A percentile compares a stretch with the other conserved stretches of the same genome.
phyloP scores from a whole-genome alignment of 148 eudicot genomes.

The Chenopodium berlandieri region DNA sequence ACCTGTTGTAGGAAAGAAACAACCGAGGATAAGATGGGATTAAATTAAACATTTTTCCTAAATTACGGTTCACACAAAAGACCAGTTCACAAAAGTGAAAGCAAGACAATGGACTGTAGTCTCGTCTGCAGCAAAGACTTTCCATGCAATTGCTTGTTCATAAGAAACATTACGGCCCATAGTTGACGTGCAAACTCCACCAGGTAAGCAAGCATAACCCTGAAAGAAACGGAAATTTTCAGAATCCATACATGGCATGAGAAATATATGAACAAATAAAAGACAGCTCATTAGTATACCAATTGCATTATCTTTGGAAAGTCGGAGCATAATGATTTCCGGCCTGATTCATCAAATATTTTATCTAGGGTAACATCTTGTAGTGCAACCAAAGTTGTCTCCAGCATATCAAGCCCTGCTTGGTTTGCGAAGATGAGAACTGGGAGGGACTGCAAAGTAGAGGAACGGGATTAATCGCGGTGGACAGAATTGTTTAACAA shows the following conservation, averaged over 20 bases:
- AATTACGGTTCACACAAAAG: constrained; percentile 50
- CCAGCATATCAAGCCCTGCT: constrained; percentile 96
- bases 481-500: not conserved
- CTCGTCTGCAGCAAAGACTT: constrained; percentile 74
- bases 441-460: constrained; percentile 69
- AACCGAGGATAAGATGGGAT: not conserved
- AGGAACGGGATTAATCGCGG: constrained; percentile 6
- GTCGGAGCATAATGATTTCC: constrained; percentile 57
- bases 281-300: constrained; percentile 36
- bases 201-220: constrained; percentile 83
- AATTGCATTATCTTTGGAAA: constrained; percentile 83
- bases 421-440: constrained; percentile 91
- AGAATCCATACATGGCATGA: not conserved
- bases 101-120: constrained; percentile 81
- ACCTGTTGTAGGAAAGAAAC: not conserved
- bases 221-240: constrained; percentile 25
- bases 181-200: constrained; percentile 78
- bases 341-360: constrained; percentile 79
- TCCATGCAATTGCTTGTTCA: constrained; percentile 84
- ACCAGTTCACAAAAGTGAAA: constrained; percentile 89
- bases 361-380: constrained; percentile 86
- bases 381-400: constrained; percentile 86
- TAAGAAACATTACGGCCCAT: constrained; percentile 87
- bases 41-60: not conserved
- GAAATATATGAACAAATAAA: not conserved